Evolutionary conservation across 176 grass and related monocot species (phyloP).

Genomic region (Aegilops longissima): DNA sequence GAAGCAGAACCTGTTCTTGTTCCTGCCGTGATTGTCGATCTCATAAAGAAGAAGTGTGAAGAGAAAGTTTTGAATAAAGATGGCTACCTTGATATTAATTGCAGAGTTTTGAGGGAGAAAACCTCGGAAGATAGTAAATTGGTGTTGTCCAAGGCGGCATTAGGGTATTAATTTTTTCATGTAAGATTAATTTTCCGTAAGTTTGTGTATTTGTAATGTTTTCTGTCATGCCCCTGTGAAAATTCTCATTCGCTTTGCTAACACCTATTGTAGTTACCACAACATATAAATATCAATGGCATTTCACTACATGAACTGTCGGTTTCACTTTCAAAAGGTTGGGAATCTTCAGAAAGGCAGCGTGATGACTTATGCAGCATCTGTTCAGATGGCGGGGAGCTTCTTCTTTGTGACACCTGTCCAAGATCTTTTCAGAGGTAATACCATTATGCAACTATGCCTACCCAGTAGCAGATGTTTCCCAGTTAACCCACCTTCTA

Average conservation of each 20-base stretch:
- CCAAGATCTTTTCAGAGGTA: conserved; percentile 92
- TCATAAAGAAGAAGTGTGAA: conserved; percentile 70
- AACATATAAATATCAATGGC: too few relatives aligned
- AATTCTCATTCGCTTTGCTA: too few relatives aligned
- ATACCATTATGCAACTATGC: neutral
- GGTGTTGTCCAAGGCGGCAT: conserved; percentile 59
- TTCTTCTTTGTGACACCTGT: conserved; percentile 88
- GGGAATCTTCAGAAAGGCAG: conserved; percentile 11
- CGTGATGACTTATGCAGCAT: conserved; percentile 92
- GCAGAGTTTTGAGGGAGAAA: conserved; percentile 18
- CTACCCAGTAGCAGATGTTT: neutral
- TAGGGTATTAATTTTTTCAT: too few relatives aligned
- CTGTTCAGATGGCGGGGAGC: conserved; percentile 81
- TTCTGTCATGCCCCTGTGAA: too few relatives aligned
- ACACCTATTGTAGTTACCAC: too few relatives aligned
- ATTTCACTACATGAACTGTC: too few relatives aligned
- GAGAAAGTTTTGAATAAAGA: conserved; percentile 50
- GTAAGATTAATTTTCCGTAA: too few relatives aligned
- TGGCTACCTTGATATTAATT: conserved; percentile 59
- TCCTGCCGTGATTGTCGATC: conserved; percentile 35
- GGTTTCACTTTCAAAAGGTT: too few relatives aligned
- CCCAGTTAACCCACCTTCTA: neutral
- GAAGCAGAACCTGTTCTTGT: conserved; percentile 43
- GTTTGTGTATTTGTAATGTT: too few relatives aligned
- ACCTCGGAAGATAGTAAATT: conserved; percentile 59